A percentile compares a stretch with the other conserved stretches of the same genome.
Evolutionary conservation across 2,329 filamentous ascomycete genomes (phyloP).

Genomic region (Didymella lethalis): DNA sequence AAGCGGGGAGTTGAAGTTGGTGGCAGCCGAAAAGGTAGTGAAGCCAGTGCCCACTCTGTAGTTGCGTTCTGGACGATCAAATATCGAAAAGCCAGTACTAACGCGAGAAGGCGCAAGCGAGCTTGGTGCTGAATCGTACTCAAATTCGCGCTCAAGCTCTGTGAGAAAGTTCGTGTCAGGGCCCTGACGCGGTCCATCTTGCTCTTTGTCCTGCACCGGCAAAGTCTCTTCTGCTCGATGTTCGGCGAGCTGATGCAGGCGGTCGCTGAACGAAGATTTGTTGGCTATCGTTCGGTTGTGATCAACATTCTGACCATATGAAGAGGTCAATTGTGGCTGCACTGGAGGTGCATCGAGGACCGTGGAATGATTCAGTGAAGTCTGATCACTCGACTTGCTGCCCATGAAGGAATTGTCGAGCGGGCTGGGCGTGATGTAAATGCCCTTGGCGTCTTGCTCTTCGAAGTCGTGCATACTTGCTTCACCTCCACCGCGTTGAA

Average conservation of each 20-base stretch:
- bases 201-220: slow-evolving; percentile 13
- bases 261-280: slow-evolving; percentile 47
- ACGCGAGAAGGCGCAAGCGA: slow-evolving; percentile 37
- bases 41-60: slow-evolving; percentile 31
- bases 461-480: slow-evolving; percentile 46
- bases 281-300: slow-evolving; percentile 32
- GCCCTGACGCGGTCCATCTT: slow-evolving; percentile 25
- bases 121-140: slow-evolving; percentile 35
- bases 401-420: slow-evolving; percentile 40
- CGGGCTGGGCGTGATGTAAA: slow-evolving; percentile 46
- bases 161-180: slow-evolving; percentile 35
- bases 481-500: slow-evolving; percentile 43
- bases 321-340: slow-evolving; percentile 20
- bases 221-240: slow-evolving; percentile 20
- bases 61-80: slow-evolving; percentile 29
- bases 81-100: slow-evolving; percentile 39
- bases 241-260: slow-evolving; percentile 42
- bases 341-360: slow-evolving; percentile 33
- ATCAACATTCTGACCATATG: slow-evolving; percentile 17
- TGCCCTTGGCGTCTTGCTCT: slow-evolving; percentile 43
- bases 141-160: slow-evolving; percentile 44
- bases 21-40: slow-evolving; percentile 33
- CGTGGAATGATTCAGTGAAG: slow-evolving; percentile 35
- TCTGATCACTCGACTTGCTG: slow-evolving; percentile 37
- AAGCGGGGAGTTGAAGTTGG: slow-evolving; percentile 38